phyloP scores from a whole-genome alignment of 176 grass and related monocot species.

The Cocos nucifera region DNA sequence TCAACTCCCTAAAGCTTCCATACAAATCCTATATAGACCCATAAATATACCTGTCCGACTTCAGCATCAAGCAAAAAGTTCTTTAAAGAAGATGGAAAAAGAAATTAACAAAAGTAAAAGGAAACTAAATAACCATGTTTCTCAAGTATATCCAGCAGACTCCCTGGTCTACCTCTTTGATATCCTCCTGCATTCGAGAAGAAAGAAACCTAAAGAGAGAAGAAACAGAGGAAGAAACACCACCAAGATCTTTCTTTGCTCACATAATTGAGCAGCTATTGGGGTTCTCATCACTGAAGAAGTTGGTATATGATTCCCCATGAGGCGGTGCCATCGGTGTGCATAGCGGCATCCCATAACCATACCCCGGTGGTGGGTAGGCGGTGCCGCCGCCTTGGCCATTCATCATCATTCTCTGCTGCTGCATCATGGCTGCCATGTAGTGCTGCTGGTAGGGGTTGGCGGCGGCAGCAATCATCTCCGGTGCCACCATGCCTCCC shows the following conservation, averaged over 20 bases:
- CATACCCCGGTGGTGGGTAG: no score
- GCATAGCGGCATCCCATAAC: neutral
- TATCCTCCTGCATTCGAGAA: no score
- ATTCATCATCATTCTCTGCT: slow-evolving; percentile 30
- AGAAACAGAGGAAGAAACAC: no score
- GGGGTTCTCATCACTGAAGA: slow-evolving; percentile 30
- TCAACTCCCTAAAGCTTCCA: neutral
- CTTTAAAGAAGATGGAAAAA: neutral
- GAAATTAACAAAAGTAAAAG: neutral
- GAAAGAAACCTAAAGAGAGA: no score
- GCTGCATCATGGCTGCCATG: slow-evolving; percentile 5
- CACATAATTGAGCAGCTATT: slow-evolving; percentile 24
- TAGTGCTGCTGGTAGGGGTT: slow-evolving; percentile 31
- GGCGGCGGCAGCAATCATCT: neutral
- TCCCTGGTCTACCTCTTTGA: no score
- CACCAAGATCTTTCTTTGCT: neutral
- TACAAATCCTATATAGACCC: neutral
- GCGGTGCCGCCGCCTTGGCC: neutral
- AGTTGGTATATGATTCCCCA: neutral
- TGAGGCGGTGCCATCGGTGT: neutral
- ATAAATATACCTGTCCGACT: slow-evolving; percentile 1
- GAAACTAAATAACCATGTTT: neutral
- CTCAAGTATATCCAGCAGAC: neutral
- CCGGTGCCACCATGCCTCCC: slow-evolving; percentile 11
- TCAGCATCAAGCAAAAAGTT: neutral